Conservation (phyloP, 169 alveolate species). For the Plasmodium chabaudi region DNA sequence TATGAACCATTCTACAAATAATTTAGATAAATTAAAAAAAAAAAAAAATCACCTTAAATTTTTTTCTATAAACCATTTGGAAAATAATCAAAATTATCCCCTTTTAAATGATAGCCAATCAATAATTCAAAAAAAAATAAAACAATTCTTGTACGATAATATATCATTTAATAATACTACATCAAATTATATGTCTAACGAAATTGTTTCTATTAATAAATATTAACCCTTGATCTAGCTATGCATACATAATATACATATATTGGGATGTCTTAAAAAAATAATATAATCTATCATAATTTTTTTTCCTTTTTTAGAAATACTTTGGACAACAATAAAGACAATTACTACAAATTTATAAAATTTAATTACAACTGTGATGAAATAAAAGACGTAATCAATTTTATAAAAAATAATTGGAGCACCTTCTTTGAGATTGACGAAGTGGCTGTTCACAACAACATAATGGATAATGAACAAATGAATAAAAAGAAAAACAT, state of each 20-base stretch:
- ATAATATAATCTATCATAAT: not conserved
- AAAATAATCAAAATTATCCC: not conserved
- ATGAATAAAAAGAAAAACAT: not conserved
- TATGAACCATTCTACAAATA: not conserved
- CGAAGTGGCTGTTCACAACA: not conserved
- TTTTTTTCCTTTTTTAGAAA: conserved; percentile 8
- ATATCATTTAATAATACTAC: not conserved
- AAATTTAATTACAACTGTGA: conserved; percentile 37
- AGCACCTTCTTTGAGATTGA: conserved; percentile 2
- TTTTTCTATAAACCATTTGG: not conserved
- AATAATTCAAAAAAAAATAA: conserved; percentile 3
- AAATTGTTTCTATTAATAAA: not conserved
- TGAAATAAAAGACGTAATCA: conserved; percentile 26
- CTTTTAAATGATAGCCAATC: not conserved
- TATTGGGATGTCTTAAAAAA: too few species aligned
- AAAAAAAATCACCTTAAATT: not conserved
- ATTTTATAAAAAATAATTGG: conserved; percentile 32
- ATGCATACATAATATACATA: too few species aligned
- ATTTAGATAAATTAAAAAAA: conserved; percentile 2
- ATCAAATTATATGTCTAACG: not conserved
- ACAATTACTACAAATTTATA: conserved; percentile 29
- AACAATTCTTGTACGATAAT: conserved; percentile 18
- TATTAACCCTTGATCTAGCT: too few species aligned
- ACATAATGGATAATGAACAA: not conserved
- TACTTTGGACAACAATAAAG: conserved; percentile 5